Conservation (phyloP, 495 filamentous ascomycete genomes). For the Chaetomium tenue region DNA sequence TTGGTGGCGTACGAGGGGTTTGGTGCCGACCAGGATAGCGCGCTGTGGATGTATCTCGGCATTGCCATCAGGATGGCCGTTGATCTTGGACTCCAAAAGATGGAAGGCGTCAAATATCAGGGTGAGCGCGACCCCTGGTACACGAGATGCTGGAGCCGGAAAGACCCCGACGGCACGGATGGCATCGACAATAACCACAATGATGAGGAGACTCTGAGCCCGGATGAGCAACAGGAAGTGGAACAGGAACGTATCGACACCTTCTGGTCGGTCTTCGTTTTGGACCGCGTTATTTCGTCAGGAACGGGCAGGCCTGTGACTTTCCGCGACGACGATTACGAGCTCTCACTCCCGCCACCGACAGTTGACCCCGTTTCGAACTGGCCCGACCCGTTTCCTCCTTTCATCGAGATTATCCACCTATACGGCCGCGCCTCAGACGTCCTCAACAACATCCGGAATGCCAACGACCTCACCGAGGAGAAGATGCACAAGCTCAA, state of each 20-base stretch:
- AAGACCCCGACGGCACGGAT: slow-evolving; percentile 32
- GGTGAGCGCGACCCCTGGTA: slow-evolving; percentile 56
- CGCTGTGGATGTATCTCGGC: slow-evolving; percentile 86
- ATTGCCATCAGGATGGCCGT: slow-evolving; percentile 83
- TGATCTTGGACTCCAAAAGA: slow-evolving; percentile 76
- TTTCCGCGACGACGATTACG: slow-evolving; percentile 76
- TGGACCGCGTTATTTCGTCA: slow-evolving; percentile 81
- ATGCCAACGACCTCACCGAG: slow-evolving; percentile 68
- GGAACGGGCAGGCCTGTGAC: slow-evolving; percentile 79
- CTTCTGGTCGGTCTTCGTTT: slow-evolving; percentile 82
- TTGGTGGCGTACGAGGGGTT: slow-evolving; percentile 84
- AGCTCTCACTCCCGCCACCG: slow-evolving; percentile 65
- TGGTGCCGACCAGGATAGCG: slow-evolving; percentile 79
- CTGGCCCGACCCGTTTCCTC: slow-evolving; percentile 75
- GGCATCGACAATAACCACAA: slow-evolving; percentile 36
- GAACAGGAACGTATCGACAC: slow-evolving; percentile 76
- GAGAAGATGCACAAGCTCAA: slow-evolving; percentile 67
- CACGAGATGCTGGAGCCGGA: slow-evolving; percentile 40
- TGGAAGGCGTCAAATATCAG: slow-evolving; percentile 69
- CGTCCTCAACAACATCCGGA: slow-evolving; percentile 76
- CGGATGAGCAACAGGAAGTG: slow-evolving; percentile 56
- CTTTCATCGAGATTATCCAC: slow-evolving; percentile 76
- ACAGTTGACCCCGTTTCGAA: slow-evolving; percentile 58
- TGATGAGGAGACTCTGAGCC: slow-evolving; percentile 44
- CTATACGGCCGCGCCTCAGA: slow-evolving; percentile 80